Evolutionary conservation across 768 basidiomycete genomes (phyloP), one percentile per base, ranked within the genome.

Genomic region (Boletus pseudo-olivaceus): DNA sequence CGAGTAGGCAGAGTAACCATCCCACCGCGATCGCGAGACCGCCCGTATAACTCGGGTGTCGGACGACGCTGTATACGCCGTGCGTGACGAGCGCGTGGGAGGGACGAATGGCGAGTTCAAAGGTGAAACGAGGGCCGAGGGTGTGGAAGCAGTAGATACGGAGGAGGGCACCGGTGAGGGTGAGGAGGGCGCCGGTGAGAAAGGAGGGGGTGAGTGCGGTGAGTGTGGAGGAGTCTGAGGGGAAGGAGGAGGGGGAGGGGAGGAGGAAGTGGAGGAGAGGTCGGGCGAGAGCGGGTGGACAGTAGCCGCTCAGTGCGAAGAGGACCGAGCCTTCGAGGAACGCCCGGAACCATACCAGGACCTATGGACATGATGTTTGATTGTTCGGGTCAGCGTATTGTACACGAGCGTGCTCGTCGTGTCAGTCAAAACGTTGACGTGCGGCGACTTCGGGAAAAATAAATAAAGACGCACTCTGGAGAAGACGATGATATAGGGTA

Each of bases 1-100:
- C 58, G 17, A 63, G 29, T 10, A 54, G 9, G 14, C 53, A 58
- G 1, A 62, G 8, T 0, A 54, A 0, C 34, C 38, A 35, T 0
- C 67, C 66, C 0, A 54, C 0, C 7, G 11, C 17, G n/a, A 57
- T 17, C 7, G 4, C 17, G 0, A 48, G 0, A 0, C 1, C 7
- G 3, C 51, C 70, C 1, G 59, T 60, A 39, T 73, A 72, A 19
- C 62, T 63, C 6, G 72, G 72, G 54, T 73, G 72, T 1, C 72
- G 64, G 4, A 73, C 65, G 48, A 64, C 12, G 10, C 56, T 8
- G 54, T 73, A 72, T 19, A 51, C 57, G 1, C 67, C 69, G 0
- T 41, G 7, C 4, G 65, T 71, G 29, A 73, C 55, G 49, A 73
- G 64, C 34, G 44, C 29, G n/a, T 63, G 67, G 1, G 52, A 12